phyloP scores from a whole-genome alignment of 1,284 basidiomycete species.

The Mycena sp. region DNA sequence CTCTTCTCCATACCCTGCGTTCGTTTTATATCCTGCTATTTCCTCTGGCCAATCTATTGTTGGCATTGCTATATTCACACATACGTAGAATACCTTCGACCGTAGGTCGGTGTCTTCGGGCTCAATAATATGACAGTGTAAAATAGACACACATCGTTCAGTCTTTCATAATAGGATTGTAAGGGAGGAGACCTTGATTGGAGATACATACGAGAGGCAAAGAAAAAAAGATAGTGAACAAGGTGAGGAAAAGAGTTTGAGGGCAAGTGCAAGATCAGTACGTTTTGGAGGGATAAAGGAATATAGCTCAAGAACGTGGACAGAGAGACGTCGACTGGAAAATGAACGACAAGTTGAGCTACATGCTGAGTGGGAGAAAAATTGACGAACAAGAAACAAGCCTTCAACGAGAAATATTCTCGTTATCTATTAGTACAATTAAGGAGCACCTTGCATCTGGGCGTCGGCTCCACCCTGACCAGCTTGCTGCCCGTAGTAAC shows the following conservation, averaged over 20 bases:
- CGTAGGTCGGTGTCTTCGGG: neutral
- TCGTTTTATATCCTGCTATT: constrained; percentile 35
- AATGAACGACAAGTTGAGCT: constrained; percentile 39
- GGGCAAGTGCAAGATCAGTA: constrained; percentile 18
- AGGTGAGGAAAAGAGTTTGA: constrained; percentile 27
- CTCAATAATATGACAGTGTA: constrained; percentile 22
- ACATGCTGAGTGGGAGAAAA: constrained; percentile 42
- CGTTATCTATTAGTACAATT: constrained; percentile 45
- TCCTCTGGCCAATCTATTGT: neutral
- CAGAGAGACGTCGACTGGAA: constrained; percentile 17
- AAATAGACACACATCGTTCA: too few relatives aligned
- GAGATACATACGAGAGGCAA: constrained; percentile 28
- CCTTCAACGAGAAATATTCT: constrained; percentile 34
- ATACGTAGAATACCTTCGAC: constrained; percentile 17
- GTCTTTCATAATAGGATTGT: constrained; percentile 28
- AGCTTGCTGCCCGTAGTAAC: constrained; percentile 81
- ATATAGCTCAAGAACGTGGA: constrained; percentile 25
- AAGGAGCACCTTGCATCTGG: constrained; percentile 69
- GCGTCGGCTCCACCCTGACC: constrained; percentile 63
- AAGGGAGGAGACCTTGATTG: constrained; percentile 24
- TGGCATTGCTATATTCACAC: constrained; percentile 10
- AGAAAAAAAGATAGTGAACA: constrained; percentile 31
- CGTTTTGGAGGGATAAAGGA: constrained; percentile 24
- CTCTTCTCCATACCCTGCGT: constrained; percentile 34
- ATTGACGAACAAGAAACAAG: constrained; percentile 36